Percentiles rank a stretch among this genome's conserved stretches.
phyloP scores from a whole-genome alignment of 2,329 filamentous ascomycete genomes.

The Dactylellina leptospora region DNA sequence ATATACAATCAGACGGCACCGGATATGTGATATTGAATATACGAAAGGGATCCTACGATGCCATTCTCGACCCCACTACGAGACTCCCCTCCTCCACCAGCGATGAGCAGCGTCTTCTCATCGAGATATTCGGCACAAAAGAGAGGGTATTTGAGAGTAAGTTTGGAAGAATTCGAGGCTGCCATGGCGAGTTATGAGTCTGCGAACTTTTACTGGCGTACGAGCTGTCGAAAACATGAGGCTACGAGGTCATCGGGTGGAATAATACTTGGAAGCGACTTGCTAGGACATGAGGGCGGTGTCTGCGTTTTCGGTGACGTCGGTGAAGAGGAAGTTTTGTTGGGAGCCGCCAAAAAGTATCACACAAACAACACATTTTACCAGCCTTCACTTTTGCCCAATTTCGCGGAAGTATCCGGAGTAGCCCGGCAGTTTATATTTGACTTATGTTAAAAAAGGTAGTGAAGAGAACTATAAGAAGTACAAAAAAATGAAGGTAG shows the following conservation, averaged over 20 bases:
- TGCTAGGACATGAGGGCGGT: background rate
- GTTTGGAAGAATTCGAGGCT: conserved; percentile 55
- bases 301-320: conserved; percentile 38
- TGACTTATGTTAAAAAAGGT: too few relatives aligned
- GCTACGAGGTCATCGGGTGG: conserved; percentile 10
- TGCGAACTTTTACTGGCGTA: background rate
- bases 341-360: conserved; percentile 27
- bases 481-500: too few relatives aligned
- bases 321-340: conserved; percentile 34
- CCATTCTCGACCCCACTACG: conserved; percentile 57
- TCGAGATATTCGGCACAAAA: conserved; percentile 57
- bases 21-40: background rate
- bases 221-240: background rate
- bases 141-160: conserved; percentile 57
- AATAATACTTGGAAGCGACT: conserved; percentile 1
- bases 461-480: too few relatives aligned
- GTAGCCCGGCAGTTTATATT: too few relatives aligned
- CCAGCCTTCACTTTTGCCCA: background rate
- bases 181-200: conserved; percentile 50
- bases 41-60: conserved; percentile 55
- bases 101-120: conserved; percentile 55
- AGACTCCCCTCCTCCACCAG: conserved; percentile 57
- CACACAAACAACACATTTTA: conserved; percentile 32
- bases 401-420: background rate
- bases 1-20: background rate